A percentile compares a stretch with the other conserved stretches of the same genome.
Conservation (phyloP, 2,329 filamentous ascomycete genomes). For the Cadophora gregata region DNA sequence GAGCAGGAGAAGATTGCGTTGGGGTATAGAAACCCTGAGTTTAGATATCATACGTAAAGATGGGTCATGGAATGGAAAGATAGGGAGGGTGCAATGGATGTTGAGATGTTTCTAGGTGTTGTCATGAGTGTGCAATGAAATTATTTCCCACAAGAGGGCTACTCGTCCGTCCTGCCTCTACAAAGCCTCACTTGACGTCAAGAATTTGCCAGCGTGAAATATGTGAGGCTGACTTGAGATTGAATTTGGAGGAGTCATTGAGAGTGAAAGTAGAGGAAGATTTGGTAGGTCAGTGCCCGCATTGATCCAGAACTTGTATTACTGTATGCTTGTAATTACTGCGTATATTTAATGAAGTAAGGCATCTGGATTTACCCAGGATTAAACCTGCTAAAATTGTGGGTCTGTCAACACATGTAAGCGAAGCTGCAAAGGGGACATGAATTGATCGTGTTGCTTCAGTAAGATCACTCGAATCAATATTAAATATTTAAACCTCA, state of each 20-base stretch:
- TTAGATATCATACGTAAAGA: slow-evolving; percentile 49
- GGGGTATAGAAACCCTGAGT: slow-evolving; percentile 53
- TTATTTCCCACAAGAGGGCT: neutral
- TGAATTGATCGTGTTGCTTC: too few relatives aligned
- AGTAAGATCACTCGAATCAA: too few relatives aligned
- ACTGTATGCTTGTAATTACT: too few relatives aligned
- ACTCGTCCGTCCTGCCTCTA: neutral
- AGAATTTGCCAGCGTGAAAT: slow-evolving; percentile 17
- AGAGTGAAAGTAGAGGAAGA: slow-evolving; percentile 22
- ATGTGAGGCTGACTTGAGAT: slow-evolving; percentile 33
- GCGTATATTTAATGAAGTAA: too few relatives aligned
- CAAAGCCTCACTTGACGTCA: neutral
- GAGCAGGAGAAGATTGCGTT: slow-evolving; percentile 48
- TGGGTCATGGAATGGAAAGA: neutral
- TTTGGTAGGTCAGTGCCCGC: slow-evolving; percentile 33
- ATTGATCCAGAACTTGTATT: slow-evolving; percentile 11
- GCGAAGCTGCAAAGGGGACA: too few relatives aligned
- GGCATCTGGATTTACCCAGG: too few relatives aligned
- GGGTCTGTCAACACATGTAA: too few relatives aligned
- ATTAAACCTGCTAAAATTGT: too few relatives aligned
- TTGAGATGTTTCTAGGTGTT: neutral
- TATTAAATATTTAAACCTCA: too few relatives aligned
- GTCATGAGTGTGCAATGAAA: neutral
- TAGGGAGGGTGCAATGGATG: neutral
- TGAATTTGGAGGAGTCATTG: slow-evolving; percentile 30